These are phyloP conservation scores for Trichosporon inkin DNA, from an alignment of 1,284 basidiomycete genomes.

Conservation along the genomic window DNA sequence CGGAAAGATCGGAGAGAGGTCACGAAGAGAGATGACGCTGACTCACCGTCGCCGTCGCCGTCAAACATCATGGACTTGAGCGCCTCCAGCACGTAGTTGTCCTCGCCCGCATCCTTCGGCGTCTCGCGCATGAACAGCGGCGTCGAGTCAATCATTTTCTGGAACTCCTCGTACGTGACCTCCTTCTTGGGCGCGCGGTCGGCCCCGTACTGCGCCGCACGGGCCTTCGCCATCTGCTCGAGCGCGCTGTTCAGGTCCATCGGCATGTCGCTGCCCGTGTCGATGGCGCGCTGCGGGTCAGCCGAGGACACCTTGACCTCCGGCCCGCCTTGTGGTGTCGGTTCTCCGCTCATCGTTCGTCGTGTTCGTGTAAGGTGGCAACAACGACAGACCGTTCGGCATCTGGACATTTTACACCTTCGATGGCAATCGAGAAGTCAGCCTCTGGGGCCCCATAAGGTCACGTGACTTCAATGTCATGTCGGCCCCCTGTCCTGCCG, in stretches of 20 bases:
- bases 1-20: neutral
- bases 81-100: conserved; percentile 70
- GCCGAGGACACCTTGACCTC: conserved; percentile 6
- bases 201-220: conserved; percentile 13
- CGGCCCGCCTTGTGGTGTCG: neutral
- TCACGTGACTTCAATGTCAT: conserved; percentile 7
- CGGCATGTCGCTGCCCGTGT: conserved; percentile 16
- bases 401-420: conserved; percentile 1
- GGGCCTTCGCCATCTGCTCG: conserved; percentile 22
- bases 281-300: neutral
- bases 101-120: conserved; percentile 61
- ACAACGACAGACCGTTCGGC: neutral
- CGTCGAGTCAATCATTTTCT: conserved; percentile 42
- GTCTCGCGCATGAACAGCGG: conserved; percentile 92
- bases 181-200: conserved; percentile 27
- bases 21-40: neutral
- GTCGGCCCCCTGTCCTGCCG: neutral
- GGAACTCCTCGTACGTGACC: conserved; percentile 36
- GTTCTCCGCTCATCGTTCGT: neutral
- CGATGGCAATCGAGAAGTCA: conserved; percentile 1
- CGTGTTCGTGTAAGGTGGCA: neutral
- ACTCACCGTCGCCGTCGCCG: conserved; percentile 86
- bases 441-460: conserved; percentile 5
- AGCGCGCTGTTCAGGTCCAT: conserved; percentile 16
- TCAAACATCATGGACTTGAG: conserved; percentile 82